Percentiles rank a stretch among this genome's conserved stretches.
Conservation (phyloP, 768 basidiomycete species). For the Hygrocybe coccinea region DNA sequence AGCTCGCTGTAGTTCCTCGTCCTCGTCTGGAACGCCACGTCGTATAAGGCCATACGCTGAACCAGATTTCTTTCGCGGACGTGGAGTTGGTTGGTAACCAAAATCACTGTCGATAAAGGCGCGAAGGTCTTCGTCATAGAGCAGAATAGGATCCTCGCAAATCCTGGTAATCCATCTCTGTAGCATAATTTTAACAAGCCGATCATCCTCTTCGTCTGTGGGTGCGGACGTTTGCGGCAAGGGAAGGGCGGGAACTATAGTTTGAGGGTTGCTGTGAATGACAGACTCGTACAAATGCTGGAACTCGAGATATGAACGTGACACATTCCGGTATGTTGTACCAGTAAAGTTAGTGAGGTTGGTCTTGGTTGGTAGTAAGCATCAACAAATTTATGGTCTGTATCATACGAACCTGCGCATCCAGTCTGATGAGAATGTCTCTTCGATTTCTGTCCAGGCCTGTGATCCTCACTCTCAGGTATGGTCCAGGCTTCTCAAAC, state of each 20-base stretch:
- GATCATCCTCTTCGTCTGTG: slow-evolving; percentile 97
- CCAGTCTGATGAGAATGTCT: slow-evolving; percentile 89
- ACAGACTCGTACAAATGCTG: slow-evolving; percentile 90
- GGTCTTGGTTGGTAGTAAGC: slow-evolving; percentile 52
- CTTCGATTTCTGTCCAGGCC: slow-evolving; percentile 91
- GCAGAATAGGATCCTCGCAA: slow-evolving; percentile 84
- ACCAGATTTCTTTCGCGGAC: slow-evolving; percentile 64
- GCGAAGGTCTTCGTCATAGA: slow-evolving; percentile 88
- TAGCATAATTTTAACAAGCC: slow-evolving; percentile 89
- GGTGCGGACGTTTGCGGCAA: slow-evolving; percentile 95
- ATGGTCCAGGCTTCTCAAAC: slow-evolving; percentile 76
- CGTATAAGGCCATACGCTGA: slow-evolving; percentile 74
- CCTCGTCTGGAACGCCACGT: slow-evolving; percentile 85
- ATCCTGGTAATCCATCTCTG: slow-evolving; percentile 93
- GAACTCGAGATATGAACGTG: slow-evolving; percentile 92
- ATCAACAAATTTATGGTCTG: background rate
- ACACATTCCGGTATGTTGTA: slow-evolving; percentile 86
- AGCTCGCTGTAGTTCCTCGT: slow-evolving; percentile 86
- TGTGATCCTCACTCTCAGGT: slow-evolving; percentile 84
- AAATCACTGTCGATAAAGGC: slow-evolving; percentile 97
- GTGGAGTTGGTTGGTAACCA: slow-evolving; percentile 84
- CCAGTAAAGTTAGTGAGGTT: slow-evolving; percentile 90
- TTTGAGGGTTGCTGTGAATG: slow-evolving; percentile 88
- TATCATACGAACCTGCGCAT: slow-evolving; percentile 68
- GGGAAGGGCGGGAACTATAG: slow-evolving; percentile 92